A percentile compares a stretch with the other conserved stretches of the same genome.
phyloP scores from a whole-genome alignment of 768 basidiomycete species.

The Paxillus ammoniavirescens region DNA sequence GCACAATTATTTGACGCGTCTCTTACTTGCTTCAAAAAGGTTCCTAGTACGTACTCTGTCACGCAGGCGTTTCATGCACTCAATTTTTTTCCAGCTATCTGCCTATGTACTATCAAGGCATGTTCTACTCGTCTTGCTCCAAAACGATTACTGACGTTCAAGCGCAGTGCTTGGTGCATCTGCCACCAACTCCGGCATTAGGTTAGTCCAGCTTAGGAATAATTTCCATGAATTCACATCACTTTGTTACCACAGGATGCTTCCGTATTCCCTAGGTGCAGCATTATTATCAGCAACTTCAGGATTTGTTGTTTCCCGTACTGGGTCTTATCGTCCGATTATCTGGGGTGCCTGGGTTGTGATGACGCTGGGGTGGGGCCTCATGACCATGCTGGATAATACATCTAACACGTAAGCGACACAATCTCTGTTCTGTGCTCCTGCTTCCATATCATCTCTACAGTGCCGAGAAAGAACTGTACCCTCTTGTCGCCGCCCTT shows the following conservation, averaged over 20 bases:
- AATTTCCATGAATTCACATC: background rate
- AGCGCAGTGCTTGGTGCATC: conserved; percentile 34
- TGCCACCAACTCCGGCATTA: conserved; percentile 32
- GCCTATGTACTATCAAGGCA: conserved; percentile 41
- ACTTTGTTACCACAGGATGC: conserved; percentile 25
- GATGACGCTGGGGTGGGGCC: conserved; percentile 35
- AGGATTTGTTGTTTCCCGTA: conserved; percentile 26
- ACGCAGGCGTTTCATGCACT: background rate
- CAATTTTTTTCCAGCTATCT: conserved; percentile 28
- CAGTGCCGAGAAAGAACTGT: conserved; percentile 33
- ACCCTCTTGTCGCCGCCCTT: conserved; percentile 30
- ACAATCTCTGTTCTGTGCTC: background rate
- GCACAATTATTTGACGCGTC: background rate
- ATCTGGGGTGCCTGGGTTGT: conserved; percentile 30
- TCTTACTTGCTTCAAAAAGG: conserved; percentile 10
- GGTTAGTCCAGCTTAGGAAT: conserved; percentile 11
- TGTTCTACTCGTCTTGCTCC: background rate
- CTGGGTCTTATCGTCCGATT: conserved; percentile 30
- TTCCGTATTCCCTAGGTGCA: conserved; percentile 32
- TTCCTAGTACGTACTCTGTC: conserved; percentile 19
- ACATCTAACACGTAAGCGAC: conserved; percentile 27
- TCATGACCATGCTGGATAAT: conserved; percentile 37
- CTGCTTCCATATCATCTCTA: background rate
- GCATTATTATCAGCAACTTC: conserved; percentile 17
- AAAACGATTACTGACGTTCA: background rate